Evolutionary conservation across 768 basidiomycete species (phyloP), one percentile per base, ranked within the genome.

Genomic region (Lactarius trivialis): DNA sequence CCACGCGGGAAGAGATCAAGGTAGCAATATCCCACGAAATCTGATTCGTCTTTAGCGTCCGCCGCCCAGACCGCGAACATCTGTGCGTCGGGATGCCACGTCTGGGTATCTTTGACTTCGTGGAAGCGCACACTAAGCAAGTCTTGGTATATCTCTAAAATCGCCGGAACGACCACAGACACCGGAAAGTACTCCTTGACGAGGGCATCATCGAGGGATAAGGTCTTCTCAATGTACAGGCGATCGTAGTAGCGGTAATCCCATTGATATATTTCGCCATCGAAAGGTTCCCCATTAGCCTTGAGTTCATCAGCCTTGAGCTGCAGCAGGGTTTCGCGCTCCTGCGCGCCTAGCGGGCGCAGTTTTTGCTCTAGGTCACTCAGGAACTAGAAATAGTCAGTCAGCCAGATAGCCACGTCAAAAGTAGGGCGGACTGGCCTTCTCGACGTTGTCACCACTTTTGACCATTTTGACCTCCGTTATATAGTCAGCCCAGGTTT

Each of bases 141-240:
- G 60, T 84, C 84, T 72, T 93, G 89, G 73, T 94, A 95, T 69
- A 94, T 91, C 15, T 82, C 76, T 52, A 95, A 78, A 68, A 95
- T 91, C 4, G 86, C 79, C 7, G 90, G 88, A 12, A 95, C 88
- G 48, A 95, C 90, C 19, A 86, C 82, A 2, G 84, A 78, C 3
- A 93, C 93, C 0, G 91, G 91, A 81, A 95, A 93, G 72, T 93
- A 91, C 71, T 93, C 88, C 73, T 93, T 93, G 66, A 94, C 84
- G 14, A 86, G 76, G 65, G 81, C 81, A 66, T 93, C 89, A 64
- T 93, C 90, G 36, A 92, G 79, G 37, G 80, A 77, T 30, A 93
- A 77, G 24, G 79, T 78, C 68, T 81, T 77, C 73, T 93, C 88
- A 57, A 86, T 76, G 69, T 76, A 89, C 70, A 78, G 82, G 65